Evolutionary conservation across 306 rosid species (phyloP).

Genomic region (Malus orientalis): DNA sequence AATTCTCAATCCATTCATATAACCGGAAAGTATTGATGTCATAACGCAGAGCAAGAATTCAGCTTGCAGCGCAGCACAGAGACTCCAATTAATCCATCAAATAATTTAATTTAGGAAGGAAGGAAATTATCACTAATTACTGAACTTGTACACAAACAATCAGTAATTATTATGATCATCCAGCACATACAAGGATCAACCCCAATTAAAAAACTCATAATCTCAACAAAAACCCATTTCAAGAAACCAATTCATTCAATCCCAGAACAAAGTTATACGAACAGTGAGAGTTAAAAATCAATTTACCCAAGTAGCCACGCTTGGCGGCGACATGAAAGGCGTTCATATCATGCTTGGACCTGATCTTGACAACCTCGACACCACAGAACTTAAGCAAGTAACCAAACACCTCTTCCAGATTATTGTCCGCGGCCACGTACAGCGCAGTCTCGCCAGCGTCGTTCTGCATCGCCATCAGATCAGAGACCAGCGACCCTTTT

Average conservation of each 20-base stretch:
- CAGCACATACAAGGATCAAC: neutral
- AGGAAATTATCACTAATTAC: neutral
- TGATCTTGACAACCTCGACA: slow-evolving; percentile 51
- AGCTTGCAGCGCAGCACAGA: neutral
- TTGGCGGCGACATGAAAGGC: slow-evolving; percentile 84
- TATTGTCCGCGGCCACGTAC: slow-evolving; percentile 62
- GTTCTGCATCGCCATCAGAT: slow-evolving; percentile 70
- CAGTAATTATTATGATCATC: neutral
- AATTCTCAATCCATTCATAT: neutral
- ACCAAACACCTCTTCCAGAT: slow-evolving; percentile 47
- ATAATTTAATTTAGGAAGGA: neutral
- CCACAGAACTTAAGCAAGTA: slow-evolving; percentile 52
- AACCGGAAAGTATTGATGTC: neutral
- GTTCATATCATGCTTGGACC: slow-evolving; percentile 81
- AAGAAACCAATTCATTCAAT: neutral
- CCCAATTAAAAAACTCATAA: neutral
- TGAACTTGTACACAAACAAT: neutral
- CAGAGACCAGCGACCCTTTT: slow-evolving; percentile 40
- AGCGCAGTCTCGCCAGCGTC: slow-evolving; percentile 73
- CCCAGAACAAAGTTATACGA: neutral
- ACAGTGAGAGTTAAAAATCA: neutral
- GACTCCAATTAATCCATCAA: neutral
- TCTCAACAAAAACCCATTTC: neutral
- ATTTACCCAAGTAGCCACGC: slow-evolving; percentile 68
- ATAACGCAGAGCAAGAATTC: neutral